A percentile compares a stretch with the other conserved stretches of the same genome.
Evolutionary conservation across 495 filamentous ascomycete genomes (phyloP).

Genomic region (Xylaria bambusicola): DNA sequence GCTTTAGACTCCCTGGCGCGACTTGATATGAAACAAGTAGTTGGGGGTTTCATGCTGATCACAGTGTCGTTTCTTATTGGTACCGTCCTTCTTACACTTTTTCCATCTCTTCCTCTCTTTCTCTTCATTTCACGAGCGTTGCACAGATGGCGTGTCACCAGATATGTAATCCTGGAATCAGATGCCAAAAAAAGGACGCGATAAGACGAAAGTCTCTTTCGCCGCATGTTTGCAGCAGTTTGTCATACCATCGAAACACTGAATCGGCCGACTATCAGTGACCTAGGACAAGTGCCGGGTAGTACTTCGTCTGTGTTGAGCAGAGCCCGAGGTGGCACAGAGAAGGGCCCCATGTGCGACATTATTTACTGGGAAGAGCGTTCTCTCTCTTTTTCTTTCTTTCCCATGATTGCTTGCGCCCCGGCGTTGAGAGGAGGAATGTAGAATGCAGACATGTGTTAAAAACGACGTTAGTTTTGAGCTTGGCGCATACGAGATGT

Average conservation of each 20-base stretch:
- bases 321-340: constrained; percentile 14
- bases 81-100: too few relatives aligned
- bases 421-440: neutral
- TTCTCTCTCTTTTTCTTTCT: too few relatives aligned
- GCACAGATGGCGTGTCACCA: constrained; percentile 18
- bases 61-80: neutral
- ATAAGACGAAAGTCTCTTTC: constrained; percentile 8
- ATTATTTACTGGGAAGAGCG: neutral
- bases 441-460: too few relatives aligned
- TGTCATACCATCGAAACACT: constrained; percentile 6
- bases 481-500: too few relatives aligned
- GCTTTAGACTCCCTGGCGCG: too few relatives aligned
- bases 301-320: too few relatives aligned
- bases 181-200: constrained; percentile 4
- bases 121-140: constrained; percentile 10
- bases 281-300: constrained; percentile 3
- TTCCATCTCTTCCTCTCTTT: constrained; percentile 2
- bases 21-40: neutral
- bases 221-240: constrained; percentile 10
- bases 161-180: constrained; percentile 6
- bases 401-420: neutral
- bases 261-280: neutral
- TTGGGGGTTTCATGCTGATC: neutral
- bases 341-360: constrained; percentile 5
- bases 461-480: too few relatives aligned